These are phyloP conservation scores for Populus pruinosa DNA, from an alignment of 345 rosid genomes.

Conservation along the genomic window DNA sequence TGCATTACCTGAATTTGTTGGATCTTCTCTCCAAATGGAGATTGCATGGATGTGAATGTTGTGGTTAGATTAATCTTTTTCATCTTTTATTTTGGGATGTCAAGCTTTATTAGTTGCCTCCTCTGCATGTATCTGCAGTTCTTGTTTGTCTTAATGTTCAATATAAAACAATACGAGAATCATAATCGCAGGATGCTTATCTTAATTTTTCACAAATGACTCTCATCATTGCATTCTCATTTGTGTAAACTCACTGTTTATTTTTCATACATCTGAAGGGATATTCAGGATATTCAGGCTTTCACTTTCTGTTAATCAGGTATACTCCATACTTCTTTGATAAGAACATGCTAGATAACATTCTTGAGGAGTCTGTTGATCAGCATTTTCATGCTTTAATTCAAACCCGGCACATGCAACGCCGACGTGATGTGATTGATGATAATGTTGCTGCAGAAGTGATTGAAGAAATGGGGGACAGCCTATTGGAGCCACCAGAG, in stretches of 20 bases:
- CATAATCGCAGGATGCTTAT: background rate
- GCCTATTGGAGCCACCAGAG: slow-evolving; percentile 88
- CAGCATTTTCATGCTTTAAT: slow-evolving; percentile 84
- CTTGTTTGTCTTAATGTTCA: background rate
- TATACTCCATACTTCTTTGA: slow-evolving; percentile 96
- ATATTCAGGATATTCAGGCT: background rate
- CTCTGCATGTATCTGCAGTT: background rate
- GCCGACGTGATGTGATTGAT: slow-evolving; percentile 75
- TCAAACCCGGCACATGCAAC: slow-evolving; percentile 83
- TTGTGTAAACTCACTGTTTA: slow-evolving; percentile 1
- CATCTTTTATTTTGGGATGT: background rate
- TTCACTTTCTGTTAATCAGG: slow-evolving; percentile 42
- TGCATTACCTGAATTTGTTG: background rate
- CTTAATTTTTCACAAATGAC: background rate
- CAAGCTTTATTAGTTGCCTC: background rate
- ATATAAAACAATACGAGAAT: background rate
- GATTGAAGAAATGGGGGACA: slow-evolving; percentile 86
- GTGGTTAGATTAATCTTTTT: background rate
- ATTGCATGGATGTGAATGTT: background rate
- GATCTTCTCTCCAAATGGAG: background rate
- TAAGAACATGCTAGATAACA: slow-evolving; percentile 83
- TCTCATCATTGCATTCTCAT: background rate
- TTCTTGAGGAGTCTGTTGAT: slow-evolving; percentile 93
- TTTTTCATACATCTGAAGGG: background rate
- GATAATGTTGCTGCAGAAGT: slow-evolving; percentile 74